phyloP scores from a whole-genome alignment of 192 early-diverging fungal species.

The Backusella westeae region DNA sequence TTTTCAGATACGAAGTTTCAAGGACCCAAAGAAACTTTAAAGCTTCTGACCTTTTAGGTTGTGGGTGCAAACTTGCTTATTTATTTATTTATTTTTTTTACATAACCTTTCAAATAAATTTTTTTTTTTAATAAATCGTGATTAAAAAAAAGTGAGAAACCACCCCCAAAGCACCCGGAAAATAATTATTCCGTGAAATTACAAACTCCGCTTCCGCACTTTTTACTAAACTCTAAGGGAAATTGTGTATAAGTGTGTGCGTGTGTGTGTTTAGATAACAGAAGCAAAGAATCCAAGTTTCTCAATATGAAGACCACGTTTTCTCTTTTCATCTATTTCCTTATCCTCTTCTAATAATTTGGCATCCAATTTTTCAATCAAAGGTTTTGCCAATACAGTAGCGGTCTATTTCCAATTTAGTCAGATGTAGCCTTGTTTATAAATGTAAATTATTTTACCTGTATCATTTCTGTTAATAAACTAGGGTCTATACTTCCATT shows the following conservation, averaged over 20 bases:
- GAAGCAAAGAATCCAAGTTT: conserved; percentile 62
- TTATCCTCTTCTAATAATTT: conserved; percentile 48
- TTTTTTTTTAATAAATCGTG: too few relatives aligned
- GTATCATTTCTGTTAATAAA: conserved; percentile 78
- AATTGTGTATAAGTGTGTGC: background rate
- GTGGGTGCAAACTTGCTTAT: too few relatives aligned
- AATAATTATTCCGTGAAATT: too few relatives aligned
- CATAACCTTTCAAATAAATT: too few relatives aligned
- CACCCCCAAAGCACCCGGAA: too few relatives aligned
- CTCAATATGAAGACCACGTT: conserved; percentile 38
- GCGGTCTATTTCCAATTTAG: conserved; percentile 33
- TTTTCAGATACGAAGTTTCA: too few relatives aligned
- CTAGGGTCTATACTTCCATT: conserved; percentile 74
- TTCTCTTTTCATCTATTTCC: conserved; percentile 40
- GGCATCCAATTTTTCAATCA: conserved; percentile 48
- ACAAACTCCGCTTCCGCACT: too few relatives aligned
- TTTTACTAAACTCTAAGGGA: too few relatives aligned
- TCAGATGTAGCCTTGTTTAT: background rate
- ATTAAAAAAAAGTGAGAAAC: too few relatives aligned
- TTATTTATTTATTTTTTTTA: too few relatives aligned
- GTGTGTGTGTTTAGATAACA: conserved; percentile 20
- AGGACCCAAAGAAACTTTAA: too few relatives aligned
- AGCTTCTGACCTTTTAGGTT: too few relatives aligned
- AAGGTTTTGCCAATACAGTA: conserved; percentile 42
- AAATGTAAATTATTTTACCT: conserved; percentile 40